Evolutionary conservation across 2,329 filamentous ascomycete genomes (phyloP).

Genomic region (Peltaster fructicola): DNA sequence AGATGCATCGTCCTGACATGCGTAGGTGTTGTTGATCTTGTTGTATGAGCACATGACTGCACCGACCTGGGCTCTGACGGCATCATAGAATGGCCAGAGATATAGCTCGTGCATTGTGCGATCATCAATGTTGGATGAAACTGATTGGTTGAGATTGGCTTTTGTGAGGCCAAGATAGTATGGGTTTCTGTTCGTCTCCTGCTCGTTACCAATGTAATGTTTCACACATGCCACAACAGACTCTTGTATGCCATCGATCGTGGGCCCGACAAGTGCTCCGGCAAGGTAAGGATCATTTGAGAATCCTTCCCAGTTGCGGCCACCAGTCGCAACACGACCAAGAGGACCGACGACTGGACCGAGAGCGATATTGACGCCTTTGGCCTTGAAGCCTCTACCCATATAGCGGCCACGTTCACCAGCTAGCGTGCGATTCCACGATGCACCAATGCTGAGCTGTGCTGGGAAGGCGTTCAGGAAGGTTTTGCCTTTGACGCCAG

Average conservation of each 20-base stretch:
- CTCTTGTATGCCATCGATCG: slow-evolving; percentile 32
- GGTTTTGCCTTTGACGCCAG: slow-evolving; percentile 10
- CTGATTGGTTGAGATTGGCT: slow-evolving; percentile 3
- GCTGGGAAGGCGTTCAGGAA: slow-evolving; percentile 54
- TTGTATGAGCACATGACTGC: slow-evolving; percentile 16
- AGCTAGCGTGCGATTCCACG: slow-evolving; percentile 56
- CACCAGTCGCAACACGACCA: slow-evolving; percentile 5
- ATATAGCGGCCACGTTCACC: slow-evolving; percentile 22
- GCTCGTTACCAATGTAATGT: slow-evolving; percentile 5
- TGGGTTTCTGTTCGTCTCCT: slow-evolving; percentile 4
- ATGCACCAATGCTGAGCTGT: slow-evolving; percentile 67
- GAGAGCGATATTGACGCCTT: slow-evolving; percentile 35
- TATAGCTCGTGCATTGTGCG: slow-evolving; percentile 12
- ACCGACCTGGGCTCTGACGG: slow-evolving; percentile 7
- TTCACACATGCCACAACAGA: slow-evolving; percentile 16
- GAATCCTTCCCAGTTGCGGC: slow-evolving; percentile 37
- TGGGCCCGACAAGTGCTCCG: slow-evolving; percentile 28
- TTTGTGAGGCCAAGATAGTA: slow-evolving; percentile 1
- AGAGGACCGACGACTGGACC: slow-evolving; percentile 30
- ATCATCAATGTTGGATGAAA: slow-evolving; percentile 16
- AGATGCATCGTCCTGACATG: slow-evolving; percentile 43
- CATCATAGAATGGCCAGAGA: slow-evolving; percentile 10
- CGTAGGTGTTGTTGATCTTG: slow-evolving; percentile 46
- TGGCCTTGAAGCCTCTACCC: slow-evolving; percentile 13
- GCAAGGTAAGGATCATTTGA: slow-evolving; percentile 48